Conservation (phyloP, 306 rosid genomes). For the Trichosanthes truncata region DNA sequence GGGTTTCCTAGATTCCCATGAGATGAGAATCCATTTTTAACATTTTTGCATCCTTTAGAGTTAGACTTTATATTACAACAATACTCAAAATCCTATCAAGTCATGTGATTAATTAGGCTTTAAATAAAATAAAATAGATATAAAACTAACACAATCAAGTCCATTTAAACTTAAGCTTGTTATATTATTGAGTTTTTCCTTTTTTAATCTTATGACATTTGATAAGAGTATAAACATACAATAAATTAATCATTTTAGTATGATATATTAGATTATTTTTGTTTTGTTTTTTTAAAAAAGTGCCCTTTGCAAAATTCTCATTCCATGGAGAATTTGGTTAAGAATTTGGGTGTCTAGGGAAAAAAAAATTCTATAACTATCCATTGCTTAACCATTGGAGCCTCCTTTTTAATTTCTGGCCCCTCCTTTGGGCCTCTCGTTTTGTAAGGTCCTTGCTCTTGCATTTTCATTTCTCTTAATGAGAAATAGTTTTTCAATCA, state of each 20-base stretch:
- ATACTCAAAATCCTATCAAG: neutral
- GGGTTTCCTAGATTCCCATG: neutral
- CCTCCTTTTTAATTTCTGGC: neutral
- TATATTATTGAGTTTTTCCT: neutral
- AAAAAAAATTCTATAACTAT: neutral
- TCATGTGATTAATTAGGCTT: neutral
- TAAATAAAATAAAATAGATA: neutral
- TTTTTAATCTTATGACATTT: neutral
- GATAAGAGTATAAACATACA: neutral
- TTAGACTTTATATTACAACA: no score
- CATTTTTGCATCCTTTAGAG: neutral
- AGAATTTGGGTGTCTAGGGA: neutral
- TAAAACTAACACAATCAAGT: neutral
- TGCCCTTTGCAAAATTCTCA: neutral
- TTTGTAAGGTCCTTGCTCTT: neutral
- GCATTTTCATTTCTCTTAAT: neutral
- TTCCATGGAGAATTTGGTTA: neutral
- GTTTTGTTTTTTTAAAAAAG: neutral
- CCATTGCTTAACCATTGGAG: neutral
- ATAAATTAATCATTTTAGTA: neutral
- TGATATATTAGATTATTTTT: neutral
- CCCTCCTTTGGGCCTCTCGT: neutral
- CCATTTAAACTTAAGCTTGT: neutral
- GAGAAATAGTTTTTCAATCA: neutral
- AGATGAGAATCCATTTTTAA: neutral